These are phyloP conservation scores for Cordyceps cateniannulata DNA, from an alignment of 2,329 filamentous ascomycete genomes.

Conservation along the genomic window DNA sequence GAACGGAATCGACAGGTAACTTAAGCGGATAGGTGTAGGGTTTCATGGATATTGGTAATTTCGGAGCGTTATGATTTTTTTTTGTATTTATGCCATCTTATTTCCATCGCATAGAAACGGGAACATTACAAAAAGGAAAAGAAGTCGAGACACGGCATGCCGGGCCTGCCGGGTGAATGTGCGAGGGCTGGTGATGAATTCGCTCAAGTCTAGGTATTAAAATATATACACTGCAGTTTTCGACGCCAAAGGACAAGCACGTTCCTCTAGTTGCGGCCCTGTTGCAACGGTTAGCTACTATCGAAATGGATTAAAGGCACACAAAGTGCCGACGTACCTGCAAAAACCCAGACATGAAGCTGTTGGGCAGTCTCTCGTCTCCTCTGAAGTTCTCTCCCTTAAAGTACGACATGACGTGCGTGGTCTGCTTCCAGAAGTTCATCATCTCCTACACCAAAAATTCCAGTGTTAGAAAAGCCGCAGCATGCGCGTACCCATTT, in stretches of 20 bases:
- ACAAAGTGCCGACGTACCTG: slow-evolving; percentile 57
- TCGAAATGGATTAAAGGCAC: background rate
- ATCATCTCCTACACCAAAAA: slow-evolving; percentile 69
- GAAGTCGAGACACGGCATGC: slow-evolving; percentile 7
- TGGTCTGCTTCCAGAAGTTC: slow-evolving; percentile 98
- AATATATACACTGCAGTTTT: slow-evolving; percentile 27
- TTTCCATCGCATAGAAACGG: background rate
- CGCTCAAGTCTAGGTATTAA: slow-evolving; percentile 20
- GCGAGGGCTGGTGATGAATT: slow-evolving; percentile 5
- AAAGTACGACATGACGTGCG: slow-evolving; percentile 96
- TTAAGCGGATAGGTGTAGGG: background rate
- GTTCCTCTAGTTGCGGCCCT: slow-evolving; percentile 51
- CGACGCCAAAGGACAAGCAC: slow-evolving; percentile 17
- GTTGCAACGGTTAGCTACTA: slow-evolving; percentile 17
- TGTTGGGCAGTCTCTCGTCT: slow-evolving; percentile 71
- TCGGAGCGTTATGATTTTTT: background rate
- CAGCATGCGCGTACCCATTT: slow-evolving; percentile 12
- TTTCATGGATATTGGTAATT: background rate
- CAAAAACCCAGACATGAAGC: slow-evolving; percentile 91
- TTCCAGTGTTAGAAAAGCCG: background rate
- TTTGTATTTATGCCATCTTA: background rate
- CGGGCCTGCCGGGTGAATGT: background rate
- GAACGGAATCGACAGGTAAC: slow-evolving; percentile 26
- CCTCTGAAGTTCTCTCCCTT: slow-evolving; percentile 72
- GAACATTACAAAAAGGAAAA: background rate